A percentile compares a stretch with the other conserved stretches of the same genome.
These are phyloP conservation scores for Graphiopsis chlorocephala DNA, from an alignment of 2,329 filamentous ascomycete species.

Conservation along the genomic window DNA sequence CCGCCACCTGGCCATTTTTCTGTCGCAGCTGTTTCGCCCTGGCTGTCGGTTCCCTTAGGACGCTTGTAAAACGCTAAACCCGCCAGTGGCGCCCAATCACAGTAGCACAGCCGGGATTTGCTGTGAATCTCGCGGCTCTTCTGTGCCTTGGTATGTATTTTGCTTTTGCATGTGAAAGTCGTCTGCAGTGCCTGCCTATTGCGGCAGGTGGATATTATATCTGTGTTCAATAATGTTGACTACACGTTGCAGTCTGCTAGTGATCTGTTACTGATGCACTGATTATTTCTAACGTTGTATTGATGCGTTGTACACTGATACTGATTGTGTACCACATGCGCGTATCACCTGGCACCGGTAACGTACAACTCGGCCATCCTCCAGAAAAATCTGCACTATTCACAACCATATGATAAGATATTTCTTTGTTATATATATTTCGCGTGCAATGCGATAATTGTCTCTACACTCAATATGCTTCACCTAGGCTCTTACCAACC, in stretches of 20 bases:
- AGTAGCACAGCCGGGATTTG: not conserved
- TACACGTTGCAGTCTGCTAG: not conserved
- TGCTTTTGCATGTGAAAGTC: constrained; percentile 3
- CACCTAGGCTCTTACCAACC: no score
- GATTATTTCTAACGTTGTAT: not conserved
- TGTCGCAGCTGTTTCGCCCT: not conserved
- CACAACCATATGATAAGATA: not conserved
- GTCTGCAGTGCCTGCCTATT: not conserved
- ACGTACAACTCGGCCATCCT: not conserved
- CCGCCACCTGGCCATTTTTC: constrained; percentile 5
- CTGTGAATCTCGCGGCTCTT: not conserved
- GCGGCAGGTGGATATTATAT: not conserved
- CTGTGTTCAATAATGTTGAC: not conserved
- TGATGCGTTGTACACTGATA: no score
- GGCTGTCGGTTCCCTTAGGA: constrained; percentile 5
- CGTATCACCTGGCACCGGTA: not conserved
- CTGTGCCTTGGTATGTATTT: not conserved
- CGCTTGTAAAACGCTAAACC: constrained; percentile 14
- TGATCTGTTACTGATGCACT: not conserved
- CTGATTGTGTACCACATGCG: not conserved
- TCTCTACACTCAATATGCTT: no score
- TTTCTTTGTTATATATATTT: not conserved
- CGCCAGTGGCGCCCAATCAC: constrained; percentile 8
- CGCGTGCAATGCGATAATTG: not conserved
- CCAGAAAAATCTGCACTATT: not conserved